A percentile compares a stretch with the other conserved stretches of the same genome.
These are phyloP conservation scores for Ramaria rubella DNA, from an alignment of 768 basidiomycete genomes.

Conservation along the genomic window DNA sequence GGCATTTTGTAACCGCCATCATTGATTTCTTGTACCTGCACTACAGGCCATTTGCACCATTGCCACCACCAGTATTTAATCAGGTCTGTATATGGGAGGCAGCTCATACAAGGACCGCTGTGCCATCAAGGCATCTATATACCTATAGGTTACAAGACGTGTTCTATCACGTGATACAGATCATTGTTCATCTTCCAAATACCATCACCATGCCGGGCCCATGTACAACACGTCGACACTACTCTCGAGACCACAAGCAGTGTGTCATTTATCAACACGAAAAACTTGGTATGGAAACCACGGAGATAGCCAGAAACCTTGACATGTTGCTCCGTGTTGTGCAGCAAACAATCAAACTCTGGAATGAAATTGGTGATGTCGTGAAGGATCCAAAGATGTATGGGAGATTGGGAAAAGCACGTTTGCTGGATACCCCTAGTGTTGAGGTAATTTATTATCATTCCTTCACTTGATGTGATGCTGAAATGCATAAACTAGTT, in stretches of 20 bases:
- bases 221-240: background rate
- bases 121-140: too few species aligned
- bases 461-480: background rate
- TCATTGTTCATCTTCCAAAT: too few species aligned
- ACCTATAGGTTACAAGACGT: too few species aligned
- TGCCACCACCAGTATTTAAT: too few species aligned
- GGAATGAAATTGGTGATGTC: background rate
- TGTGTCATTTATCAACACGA: background rate
- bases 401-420: background rate
- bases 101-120: too few species aligned
- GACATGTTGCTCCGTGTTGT: background rate
- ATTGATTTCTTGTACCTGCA: too few species aligned
- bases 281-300: background rate
- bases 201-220: too few species aligned
- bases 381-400: background rate
- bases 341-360: background rate
- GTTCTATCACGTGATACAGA: too few species aligned
- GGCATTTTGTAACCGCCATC: too few species aligned
- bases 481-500: background rate
- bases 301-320: background rate
- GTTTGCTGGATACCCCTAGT: background rate
- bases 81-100: too few species aligned
- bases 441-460: background rate
- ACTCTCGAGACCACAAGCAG: background rate
- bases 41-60: too few species aligned